Conservation (phyloP, 2,329 filamentous ascomycete genomes). For the Cordyceps cicadae region DNA sequence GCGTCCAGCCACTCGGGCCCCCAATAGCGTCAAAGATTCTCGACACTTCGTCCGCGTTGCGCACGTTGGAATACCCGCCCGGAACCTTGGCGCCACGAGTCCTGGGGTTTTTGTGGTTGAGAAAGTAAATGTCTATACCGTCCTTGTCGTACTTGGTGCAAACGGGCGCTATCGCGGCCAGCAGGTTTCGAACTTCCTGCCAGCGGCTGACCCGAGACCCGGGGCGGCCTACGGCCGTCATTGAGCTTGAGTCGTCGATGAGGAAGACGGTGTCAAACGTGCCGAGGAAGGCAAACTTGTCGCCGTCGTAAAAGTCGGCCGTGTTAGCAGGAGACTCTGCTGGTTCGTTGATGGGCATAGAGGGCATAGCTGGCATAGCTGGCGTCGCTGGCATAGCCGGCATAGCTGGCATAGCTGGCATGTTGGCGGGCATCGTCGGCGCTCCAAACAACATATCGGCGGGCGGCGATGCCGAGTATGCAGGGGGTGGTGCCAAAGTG, state of each 20-base stretch:
- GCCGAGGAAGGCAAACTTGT: slow-evolving; percentile 66
- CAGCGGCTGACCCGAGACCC: slow-evolving; percentile 41
- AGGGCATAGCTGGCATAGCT: too few species aligned
- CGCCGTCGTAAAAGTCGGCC: slow-evolving; percentile 35
- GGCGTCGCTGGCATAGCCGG: too few species aligned
- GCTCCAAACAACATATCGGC: too few species aligned
- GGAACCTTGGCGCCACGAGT: slow-evolving; percentile 5
- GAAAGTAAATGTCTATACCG: slow-evolving; percentile 85
- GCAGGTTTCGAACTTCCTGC: slow-evolving; percentile 62
- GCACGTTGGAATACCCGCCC: slow-evolving; percentile 59
- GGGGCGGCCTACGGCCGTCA: slow-evolving; percentile 39
- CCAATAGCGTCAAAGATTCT: slow-evolving; percentile 61
- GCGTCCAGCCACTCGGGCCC: slow-evolving; percentile 58
- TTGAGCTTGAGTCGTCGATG: slow-evolving; percentile 86
- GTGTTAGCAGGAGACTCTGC: too few species aligned
- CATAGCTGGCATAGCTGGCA: too few species aligned
- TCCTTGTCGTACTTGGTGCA: slow-evolving; percentile 73
- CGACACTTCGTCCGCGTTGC: slow-evolving; percentile 46
- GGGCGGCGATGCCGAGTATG: too few species aligned
- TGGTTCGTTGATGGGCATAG: too few species aligned
- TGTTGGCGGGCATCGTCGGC: too few species aligned
- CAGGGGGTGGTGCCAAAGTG: too few species aligned
- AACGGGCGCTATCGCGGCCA: slow-evolving; percentile 69
- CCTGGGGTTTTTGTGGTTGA: slow-evolving; percentile 52
- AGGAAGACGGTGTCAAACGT: slow-evolving; percentile 83